Conservation (phyloP, 345 rosid species). For the Eucalyptus marginata region DNA sequence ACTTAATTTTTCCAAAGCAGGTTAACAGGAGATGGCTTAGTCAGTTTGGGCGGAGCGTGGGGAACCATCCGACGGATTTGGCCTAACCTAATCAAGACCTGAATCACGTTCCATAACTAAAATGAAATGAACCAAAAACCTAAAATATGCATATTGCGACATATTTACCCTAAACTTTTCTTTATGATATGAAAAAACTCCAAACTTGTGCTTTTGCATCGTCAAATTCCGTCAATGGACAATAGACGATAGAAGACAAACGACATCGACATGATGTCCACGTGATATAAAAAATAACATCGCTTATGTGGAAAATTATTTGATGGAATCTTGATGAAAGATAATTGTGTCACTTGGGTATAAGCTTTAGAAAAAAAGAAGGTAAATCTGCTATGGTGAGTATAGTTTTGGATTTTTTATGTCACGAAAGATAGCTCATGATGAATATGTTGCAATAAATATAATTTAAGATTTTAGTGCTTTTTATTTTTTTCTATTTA, state of each 20-base stretch:
- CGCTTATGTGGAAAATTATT: background rate
- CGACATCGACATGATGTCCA: fast-evolving
- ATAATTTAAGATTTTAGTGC: background rate
- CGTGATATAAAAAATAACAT: background rate
- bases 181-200: background rate
- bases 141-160: background rate
- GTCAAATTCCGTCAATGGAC: background rate
- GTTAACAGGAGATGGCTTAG: background rate
- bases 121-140: background rate
- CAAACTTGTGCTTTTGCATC: background rate
- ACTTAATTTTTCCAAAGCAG: background rate
- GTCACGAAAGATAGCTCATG: background rate
- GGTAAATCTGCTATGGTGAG: background rate
- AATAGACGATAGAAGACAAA: background rate
- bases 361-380: background rate
- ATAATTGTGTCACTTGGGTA: background rate
- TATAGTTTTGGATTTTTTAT: background rate
- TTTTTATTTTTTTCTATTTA: background rate
- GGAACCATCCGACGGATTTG: background rate
- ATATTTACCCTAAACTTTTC: background rate
- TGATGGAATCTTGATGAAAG: background rate
- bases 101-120: background rate
- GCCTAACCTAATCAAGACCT: background rate
- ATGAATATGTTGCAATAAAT: background rate
- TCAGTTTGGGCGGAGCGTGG: background rate